Base-by-base conservation (phyloP, 2,329 filamentous ascomycete genomes). In the Trichoderma aggressivum region DNA sequence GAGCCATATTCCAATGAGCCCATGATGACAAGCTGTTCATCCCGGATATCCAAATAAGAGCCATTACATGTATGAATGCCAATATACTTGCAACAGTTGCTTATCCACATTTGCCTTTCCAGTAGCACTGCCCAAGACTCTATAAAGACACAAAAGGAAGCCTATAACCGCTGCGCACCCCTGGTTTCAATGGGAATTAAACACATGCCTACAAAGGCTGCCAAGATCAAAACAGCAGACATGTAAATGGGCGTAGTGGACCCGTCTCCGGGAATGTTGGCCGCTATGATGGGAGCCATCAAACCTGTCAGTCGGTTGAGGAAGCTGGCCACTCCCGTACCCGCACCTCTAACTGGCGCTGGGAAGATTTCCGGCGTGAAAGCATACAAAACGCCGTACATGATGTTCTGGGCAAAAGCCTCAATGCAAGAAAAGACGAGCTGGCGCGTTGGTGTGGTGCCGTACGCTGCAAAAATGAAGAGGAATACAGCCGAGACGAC, bases 321-420 rank as follows among this genome's bases (percentile, higher is more conserved):
- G 77, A 92, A 91, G 77, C 89, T 91, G 26, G 89, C 88, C 61
- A 94, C 90, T 55, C 91, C 92, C 0, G 89, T 91, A 7, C 91
- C 92, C 0, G 91, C 92, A 6, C 91, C 92, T 36, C 92, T 84
- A 26, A 91, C 88, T 0, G 91, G 90, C 0, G 91, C 90, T 0
- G 91, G 91, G 80, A 94, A 93, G 32, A 93, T 88, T 76, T 94
- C 92, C 0, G 92, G 91, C 0, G 92, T 93, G 78, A 92, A 94
- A 8, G 91, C 90, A 78, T 93, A 94, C 1, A 94, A 82, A 1
- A 93, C 90, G 70, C 91, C 91, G 80, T 93, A 93, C 89, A 92
- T 92, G 81, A 92, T 90, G 77, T 92, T 92, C 80, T 92, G 90
- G 74, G 89, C 87, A 78, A 93, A 92, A 12, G 91, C 89, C 78